These are phyloP conservation scores for Mycena olivaceomarginata DNA, from an alignment of 768 basidiomycete genomes.

Conservation along the genomic window DNA sequence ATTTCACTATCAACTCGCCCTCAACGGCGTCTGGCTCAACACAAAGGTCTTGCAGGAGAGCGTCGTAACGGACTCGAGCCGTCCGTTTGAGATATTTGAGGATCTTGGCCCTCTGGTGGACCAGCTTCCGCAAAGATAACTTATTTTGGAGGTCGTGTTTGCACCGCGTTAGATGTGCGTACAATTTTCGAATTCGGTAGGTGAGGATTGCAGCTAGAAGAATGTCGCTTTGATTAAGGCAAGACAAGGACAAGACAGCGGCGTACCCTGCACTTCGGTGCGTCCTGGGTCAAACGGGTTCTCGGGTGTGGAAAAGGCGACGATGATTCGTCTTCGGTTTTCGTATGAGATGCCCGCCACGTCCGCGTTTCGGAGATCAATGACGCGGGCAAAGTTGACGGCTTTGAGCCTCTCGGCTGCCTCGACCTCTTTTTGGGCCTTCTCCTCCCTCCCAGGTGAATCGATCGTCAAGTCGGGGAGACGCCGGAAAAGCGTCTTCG, in stretches of 20 bases:
- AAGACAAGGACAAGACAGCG: neutral
- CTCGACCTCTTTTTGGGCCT: slow-evolving; percentile 6
- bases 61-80: slow-evolving; percentile 84
- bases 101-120: slow-evolving; percentile 90
- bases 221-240: neutral
- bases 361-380: slow-evolving; percentile 93
- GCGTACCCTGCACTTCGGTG: slow-evolving; percentile 92
- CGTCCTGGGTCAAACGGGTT: slow-evolving; percentile 87
- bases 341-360: slow-evolving; percentile 91
- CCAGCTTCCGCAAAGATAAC: slow-evolving; percentile 83
- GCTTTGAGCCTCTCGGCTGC: slow-evolving; percentile 64
- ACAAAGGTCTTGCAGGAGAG: slow-evolving; percentile 82
- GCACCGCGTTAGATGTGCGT: slow-evolving; percentile 80
- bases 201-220: slow-evolving; percentile 89
- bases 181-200: slow-evolving; percentile 88
- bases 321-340: slow-evolving; percentile 87
- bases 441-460: neutral
- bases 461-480: slow-evolving; percentile 72
- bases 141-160: slow-evolving; percentile 88
- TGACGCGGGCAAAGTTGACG: slow-evolving; percentile 73
- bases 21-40: slow-evolving; percentile 89
- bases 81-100: slow-evolving; percentile 85
- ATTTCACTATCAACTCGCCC: slow-evolving; percentile 86
- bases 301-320: slow-evolving; percentile 83
- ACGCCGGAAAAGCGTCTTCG: slow-evolving; percentile 78